Conservation (phyloP, 257 asterid species). For the Solanum sitiens region DNA sequence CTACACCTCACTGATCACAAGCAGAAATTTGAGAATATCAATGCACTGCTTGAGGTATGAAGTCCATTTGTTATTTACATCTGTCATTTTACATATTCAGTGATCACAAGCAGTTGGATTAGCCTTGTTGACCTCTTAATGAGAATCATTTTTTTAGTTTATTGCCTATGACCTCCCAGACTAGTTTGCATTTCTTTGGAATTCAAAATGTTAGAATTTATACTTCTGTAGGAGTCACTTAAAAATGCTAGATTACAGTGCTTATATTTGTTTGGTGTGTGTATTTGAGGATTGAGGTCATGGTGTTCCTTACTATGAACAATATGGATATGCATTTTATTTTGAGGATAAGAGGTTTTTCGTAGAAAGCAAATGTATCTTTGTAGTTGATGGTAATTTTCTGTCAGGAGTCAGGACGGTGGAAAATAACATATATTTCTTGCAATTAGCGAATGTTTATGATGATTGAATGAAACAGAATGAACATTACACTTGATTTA, state of each 20-base stretch:
- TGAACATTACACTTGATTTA: neutral
- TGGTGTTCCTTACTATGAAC: neutral
- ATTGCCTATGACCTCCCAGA: neutral
- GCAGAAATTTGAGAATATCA: constrained; percentile 61
- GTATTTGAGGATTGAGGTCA: neutral
- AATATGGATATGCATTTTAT: neutral
- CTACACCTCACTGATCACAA: constrained; percentile 82
- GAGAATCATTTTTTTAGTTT: neutral
- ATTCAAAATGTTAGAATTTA: neutral
- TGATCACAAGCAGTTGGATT: neutral
- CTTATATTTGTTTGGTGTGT: neutral
- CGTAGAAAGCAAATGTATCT: neutral
- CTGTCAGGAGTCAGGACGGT: neutral
- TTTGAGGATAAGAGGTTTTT: neutral
- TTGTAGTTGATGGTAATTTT: neutral
- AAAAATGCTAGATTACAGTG: neutral
- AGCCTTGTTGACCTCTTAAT: neutral
- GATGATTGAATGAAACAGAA: neutral
- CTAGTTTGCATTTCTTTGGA: neutral
- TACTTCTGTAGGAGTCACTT: neutral
- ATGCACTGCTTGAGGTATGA: constrained; percentile 73
- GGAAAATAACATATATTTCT: neutral
- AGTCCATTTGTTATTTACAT: neutral
- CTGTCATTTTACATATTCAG: neutral
- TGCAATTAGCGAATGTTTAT: neutral